Evolutionary conservation across 2,329 filamentous ascomycete genomes (phyloP), one percentile per base, ranked within the genome.

Genomic region (Aspergillus chevalieri): DNA sequence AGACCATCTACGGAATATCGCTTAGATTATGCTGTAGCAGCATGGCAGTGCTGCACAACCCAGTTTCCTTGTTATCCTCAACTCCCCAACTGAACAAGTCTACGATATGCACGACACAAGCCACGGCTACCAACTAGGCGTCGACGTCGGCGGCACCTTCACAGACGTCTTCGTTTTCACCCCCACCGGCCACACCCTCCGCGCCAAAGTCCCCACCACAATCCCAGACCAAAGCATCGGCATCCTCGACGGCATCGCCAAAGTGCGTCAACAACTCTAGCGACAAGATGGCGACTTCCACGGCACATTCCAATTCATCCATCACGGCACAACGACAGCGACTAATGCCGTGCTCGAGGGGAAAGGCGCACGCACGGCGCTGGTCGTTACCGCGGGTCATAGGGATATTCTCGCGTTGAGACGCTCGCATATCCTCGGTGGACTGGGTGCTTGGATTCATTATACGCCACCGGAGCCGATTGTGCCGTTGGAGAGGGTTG

Each of bases 331-430:
- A 1, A 77, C 75, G 2, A 73, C 72, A 9, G 74, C 70, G 2
- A 78, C 75, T 1, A 78, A 77, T 54, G 74, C 75, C 4, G 72
- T 78, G 17, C 65, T 78, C 2, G 75, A 78, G 54, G 72, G 71
- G 19, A 77, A 78, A 52, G 75, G 75, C 22, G 73, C 71, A n/a
- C 71, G 70, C 26, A 69, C 74, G 1, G 74, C 68, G 1, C 62
- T 78, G 1, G 62, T 78, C 26, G 73, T 77, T 9, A 78, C 75
- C 1, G 66, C 69, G 2, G 75, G 75, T 3, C 74, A 77, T 60
- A 77, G 76, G 52, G 74, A 77, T 54, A 70, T 78, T 42, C 61
- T 78, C 44, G 69, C 70, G 0, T 62, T 75, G 9, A 64, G 75
- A 7, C 65, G 75, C 22, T 76, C 73, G 17, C 74, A 78, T 48